These are phyloP conservation scores for Fagopyrum homotropicum DNA, from an alignment of 148 eudicot species.

Conservation along the genomic window DNA sequence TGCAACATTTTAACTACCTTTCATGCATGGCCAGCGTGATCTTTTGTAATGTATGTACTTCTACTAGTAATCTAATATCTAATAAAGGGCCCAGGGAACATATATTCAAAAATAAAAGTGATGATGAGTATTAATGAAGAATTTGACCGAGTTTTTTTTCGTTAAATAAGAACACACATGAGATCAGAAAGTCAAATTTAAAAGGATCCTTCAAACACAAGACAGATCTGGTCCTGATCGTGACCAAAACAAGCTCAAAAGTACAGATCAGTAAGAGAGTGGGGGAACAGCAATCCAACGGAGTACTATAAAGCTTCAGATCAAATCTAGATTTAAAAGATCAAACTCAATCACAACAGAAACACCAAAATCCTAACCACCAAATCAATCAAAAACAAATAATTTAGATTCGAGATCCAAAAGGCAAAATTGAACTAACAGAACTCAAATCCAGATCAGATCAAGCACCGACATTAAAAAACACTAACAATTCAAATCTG, in stretches of 20 bases:
- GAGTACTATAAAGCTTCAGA: background rate
- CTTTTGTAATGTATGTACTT: background rate
- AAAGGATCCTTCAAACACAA: background rate
- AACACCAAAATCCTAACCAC: slow-evolving; percentile 4
- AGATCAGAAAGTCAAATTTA: slow-evolving; percentile 5
- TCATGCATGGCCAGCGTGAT: slow-evolving; percentile 1
- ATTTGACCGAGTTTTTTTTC: background rate
- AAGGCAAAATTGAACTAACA: slow-evolving; percentile 1
- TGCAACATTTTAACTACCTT: background rate
- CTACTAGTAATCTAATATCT: background rate
- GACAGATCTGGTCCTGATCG: slow-evolving; percentile 7
- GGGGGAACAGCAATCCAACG: background rate
- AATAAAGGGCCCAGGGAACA: background rate
- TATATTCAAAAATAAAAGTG: background rate
- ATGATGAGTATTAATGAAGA: background rate
- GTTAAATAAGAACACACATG: background rate
- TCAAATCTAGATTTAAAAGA: background rate
- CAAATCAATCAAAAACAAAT: background rate
- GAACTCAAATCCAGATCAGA: slow-evolving; percentile 6
- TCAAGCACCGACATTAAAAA: slow-evolving; percentile 1
- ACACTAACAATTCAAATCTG: slow-evolving; percentile 1
- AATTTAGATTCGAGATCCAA: background rate
- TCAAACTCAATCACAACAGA: background rate
- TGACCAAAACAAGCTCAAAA: background rate
- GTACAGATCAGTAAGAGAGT: background rate